Base-by-base conservation (phyloP, 441 rosid species). In the Macaranga tanarius region DNA sequence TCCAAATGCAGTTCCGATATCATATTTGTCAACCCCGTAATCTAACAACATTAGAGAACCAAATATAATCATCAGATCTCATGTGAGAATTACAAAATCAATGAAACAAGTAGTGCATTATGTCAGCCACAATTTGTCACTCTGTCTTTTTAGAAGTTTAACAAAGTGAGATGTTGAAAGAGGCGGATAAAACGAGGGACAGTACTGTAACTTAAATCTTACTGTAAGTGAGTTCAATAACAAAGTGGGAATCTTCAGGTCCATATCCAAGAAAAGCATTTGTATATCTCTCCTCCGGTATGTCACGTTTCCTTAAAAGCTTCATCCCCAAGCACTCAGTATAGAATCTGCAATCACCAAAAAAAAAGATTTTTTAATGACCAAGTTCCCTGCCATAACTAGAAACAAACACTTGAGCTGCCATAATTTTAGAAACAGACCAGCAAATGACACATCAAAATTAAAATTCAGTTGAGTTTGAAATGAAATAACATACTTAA, bases 1-100 rank as follows among this genome's bases (percentile, higher is more conserved):
- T 75, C 99, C 99, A 84, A 95, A 92, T 73, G 88, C 97, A 71
- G 84, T 74, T 42, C 98, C 95, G 56, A 92, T 84, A 60, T 91
- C 91, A 74, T 95, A 95, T 59, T 87, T 87, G 83, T 91, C 96
- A 83, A 92, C 91, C 76, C 97, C 99, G 84, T 92, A 95, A 84
- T 91, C 99, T 92, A 89, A 31, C 72, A 70, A 34, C 26, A 70
- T 60, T 48, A 50, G 57, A 51, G 12, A 73, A n/a, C 1, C 40
- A n/a, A 38, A 25, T 62, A 64, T 28, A 70, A 54, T 34, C 11
- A 75, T 17, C 15, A 15, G 51, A 25, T n/a, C 19, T 4, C 13
- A 26, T 15, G 19, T 17, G 44, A 17, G 4, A 16, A 25, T 4
- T 13, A 55, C 3, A 40, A 20, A 20, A 50, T 2, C 7, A 38